Conservation (phyloP, 2,329 filamentous ascomycete species). For the Sporothrix dimorphospora region DNA sequence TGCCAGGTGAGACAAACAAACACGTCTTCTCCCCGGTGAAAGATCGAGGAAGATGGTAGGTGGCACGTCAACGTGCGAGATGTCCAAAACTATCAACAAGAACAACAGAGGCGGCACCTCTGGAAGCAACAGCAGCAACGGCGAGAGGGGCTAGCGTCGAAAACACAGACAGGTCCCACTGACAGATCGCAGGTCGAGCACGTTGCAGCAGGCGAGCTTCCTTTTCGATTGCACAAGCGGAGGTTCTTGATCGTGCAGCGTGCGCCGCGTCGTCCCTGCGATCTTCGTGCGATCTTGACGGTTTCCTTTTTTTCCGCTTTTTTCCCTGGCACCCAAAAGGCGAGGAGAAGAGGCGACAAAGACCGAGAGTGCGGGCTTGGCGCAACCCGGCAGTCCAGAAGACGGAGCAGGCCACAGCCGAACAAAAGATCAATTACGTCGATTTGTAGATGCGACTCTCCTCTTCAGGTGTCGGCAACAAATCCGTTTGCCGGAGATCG, state of each 20-base stretch:
- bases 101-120: neutral
- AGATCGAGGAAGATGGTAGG: neutral
- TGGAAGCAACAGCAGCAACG: neutral
- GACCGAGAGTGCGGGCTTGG: neutral
- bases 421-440: neutral
- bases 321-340: neutral
- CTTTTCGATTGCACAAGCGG: slow-evolving; percentile 16
- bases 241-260: slow-evolving; percentile 24
- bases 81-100: neutral
- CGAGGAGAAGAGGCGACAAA: neutral
- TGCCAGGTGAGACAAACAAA: slow-evolving; percentile 15
- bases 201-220: slow-evolving; percentile 27
- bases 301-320: neutral
- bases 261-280: neutral
- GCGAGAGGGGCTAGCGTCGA: neutral
- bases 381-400: neutral
- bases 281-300: slow-evolving; percentile 16
- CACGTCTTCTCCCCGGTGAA: neutral
- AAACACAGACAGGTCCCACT: neutral
- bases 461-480: neutral
- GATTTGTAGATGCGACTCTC: neutral
- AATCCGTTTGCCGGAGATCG: neutral
- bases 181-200: slow-evolving; percentile 15
- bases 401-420: neutral
- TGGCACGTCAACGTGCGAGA: neutral